These are phyloP conservation scores for Pythium phragmiticola DNA, from an alignment of 352 stramenopile species.

Conservation along the genomic window DNA sequence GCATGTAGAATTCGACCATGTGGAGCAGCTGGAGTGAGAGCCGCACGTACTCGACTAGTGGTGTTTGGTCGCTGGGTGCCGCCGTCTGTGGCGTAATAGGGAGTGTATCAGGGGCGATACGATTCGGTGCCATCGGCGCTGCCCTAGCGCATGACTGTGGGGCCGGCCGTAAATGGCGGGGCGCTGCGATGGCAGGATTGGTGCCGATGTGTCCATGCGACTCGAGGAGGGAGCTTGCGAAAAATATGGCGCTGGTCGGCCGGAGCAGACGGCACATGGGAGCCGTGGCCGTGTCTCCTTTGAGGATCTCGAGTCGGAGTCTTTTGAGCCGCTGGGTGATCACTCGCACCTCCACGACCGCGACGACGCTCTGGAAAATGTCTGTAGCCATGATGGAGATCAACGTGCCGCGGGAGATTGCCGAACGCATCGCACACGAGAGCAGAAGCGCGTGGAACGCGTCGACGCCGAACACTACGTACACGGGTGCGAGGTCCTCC, in stretches of 20 bases:
- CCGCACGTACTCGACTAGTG: conserved; percentile 5
- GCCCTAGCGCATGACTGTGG: no score
- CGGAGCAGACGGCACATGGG: neutral
- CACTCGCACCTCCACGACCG: neutral
- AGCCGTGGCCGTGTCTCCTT: neutral
- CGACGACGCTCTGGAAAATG: conserved; percentile 5
- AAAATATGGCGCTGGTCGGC: neutral
- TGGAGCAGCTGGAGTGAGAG: conserved; percentile 11
- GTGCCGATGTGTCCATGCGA: no score
- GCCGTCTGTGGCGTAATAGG: no score
- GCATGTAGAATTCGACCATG: conserved; percentile 17
- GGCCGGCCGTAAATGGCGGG: no score
- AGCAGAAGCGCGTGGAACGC: conserved; percentile 26
- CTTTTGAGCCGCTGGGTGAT: neutral
- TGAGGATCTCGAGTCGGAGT: neutral
- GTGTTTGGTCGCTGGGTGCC: neutral
- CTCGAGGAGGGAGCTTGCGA: neutral
- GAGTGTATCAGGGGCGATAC: neutral
- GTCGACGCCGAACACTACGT: conserved; percentile 20
- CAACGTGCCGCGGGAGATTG: neutral
- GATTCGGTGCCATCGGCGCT: no score
- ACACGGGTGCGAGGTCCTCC: conserved; percentile 31
- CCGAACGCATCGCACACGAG: conserved; percentile 13
- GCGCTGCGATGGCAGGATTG: no score
- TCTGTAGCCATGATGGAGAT: conserved; percentile 1